These are phyloP conservation scores for Farysia itapuensis DNA, from an alignment of 1,284 basidiomycete species.

Conservation along the genomic window DNA sequence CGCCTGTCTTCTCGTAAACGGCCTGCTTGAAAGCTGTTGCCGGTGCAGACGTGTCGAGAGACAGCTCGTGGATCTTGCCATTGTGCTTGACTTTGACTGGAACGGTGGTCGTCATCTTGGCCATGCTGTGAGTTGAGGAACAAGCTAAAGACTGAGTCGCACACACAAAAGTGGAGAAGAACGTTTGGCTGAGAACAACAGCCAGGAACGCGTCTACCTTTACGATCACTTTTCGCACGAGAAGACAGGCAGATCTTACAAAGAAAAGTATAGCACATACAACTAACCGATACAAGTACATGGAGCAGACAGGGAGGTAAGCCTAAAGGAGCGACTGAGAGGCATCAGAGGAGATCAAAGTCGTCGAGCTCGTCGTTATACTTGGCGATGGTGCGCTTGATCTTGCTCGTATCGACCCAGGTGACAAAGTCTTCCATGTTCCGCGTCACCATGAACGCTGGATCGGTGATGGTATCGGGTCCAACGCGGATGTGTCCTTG, in stretches of 20 bases:
- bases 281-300: not conserved
- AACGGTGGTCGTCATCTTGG: constrained; percentile 56
- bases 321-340: too few species aligned
- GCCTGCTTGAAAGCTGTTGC: constrained; percentile 77
- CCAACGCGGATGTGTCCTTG: constrained; percentile 97
- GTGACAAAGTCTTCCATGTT: constrained; percentile 99
- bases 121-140: too few species aligned
- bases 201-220: too few species aligned
- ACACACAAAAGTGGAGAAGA: too few species aligned
- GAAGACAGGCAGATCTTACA: too few species aligned
- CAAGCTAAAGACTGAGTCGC: too few species aligned
- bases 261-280: too few species aligned
- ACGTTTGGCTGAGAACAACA: too few species aligned
- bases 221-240: too few species aligned
- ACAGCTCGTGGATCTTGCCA: constrained; percentile 67
- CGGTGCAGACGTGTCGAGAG: constrained; percentile 71
- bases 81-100: constrained; percentile 85
- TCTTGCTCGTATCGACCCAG: constrained; percentile 96
- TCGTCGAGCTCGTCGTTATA: constrained; percentile 82
- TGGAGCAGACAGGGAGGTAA: too few species aligned
- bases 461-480: constrained; percentile 92
- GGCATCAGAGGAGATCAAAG: constrained; percentile 55
- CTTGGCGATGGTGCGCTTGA: constrained; percentile 90
- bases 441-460: constrained; percentile 87
- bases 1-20: constrained; percentile 78